Evolutionary conservation across 2,329 filamentous ascomycete species (phyloP).

Genomic region (Fusarium fujikuroi): DNA sequence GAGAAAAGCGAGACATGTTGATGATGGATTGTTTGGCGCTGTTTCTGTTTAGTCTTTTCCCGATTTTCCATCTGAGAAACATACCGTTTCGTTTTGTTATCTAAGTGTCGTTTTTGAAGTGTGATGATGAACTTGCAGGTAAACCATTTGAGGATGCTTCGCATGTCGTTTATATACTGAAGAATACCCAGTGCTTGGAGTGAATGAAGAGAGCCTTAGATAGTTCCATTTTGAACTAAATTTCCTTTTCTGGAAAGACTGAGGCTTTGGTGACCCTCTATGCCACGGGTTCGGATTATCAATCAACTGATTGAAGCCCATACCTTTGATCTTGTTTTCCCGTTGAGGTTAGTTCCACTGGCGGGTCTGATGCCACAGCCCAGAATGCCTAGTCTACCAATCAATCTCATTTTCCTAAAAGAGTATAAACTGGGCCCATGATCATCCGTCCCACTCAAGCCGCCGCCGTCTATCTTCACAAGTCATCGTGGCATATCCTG

Average conservation of each 20-base stretch:
- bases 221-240: neutral
- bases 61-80: neutral
- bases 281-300: neutral
- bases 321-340: neutral
- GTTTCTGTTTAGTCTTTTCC: neutral
- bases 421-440: neutral
- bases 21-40: no score
- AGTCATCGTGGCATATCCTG: neutral
- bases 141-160: neutral
- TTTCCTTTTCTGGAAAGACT: neutral
- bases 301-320: neutral
- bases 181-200: fast-evolving
- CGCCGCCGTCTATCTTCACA: neutral
- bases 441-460: neutral
- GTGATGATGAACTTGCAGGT: neutral
- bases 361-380: neutral
- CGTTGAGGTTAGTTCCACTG: neutral
- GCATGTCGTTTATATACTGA: neutral
- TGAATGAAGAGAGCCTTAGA: no score
- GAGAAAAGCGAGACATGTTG: conserved; percentile 12
- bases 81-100: neutral
- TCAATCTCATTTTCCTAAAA: conserved; percentile 28
- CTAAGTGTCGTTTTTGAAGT: neutral
- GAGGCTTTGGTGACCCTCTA: neutral
- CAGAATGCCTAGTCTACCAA: neutral